Conservation (phyloP, 2,329 filamentous ascomycete species). For the Emergomyces orientalis region DNA sequence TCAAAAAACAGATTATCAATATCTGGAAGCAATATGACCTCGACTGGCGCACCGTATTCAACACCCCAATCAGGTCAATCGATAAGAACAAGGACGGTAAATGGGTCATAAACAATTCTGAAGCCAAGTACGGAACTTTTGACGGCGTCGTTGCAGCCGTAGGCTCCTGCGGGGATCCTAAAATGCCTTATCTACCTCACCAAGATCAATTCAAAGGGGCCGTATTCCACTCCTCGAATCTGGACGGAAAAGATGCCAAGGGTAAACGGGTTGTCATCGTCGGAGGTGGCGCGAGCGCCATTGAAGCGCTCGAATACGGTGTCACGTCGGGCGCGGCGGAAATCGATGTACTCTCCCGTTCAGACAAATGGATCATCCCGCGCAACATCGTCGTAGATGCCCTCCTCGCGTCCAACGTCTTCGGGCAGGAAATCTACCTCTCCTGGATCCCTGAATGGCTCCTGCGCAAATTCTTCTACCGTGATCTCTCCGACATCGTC, state of each 20-base stretch:
- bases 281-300: conserved; percentile 69
- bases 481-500: conserved; percentile 65
- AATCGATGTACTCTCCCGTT: conserved; percentile 63
- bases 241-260: conserved; percentile 63
- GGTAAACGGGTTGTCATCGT: conserved; percentile 69
- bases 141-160: conserved; percentile 71
- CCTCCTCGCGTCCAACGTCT: conserved; percentile 66
- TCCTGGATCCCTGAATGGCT: conserved; percentile 71
- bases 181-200: conserved; percentile 61
- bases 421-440: conserved; percentile 65
- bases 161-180: conserved; percentile 70
- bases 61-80: conserved; percentile 58
- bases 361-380: conserved; percentile 82
- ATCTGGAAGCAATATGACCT: conserved; percentile 70
- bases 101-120: conserved; percentile 71
- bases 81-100: conserved; percentile 58
- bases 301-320: conserved; percentile 75
- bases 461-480: conserved; percentile 70
- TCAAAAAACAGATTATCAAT: conserved; percentile 59
- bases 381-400: conserved; percentile 66
- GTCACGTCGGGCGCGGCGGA: conserved; percentile 56
- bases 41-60: conserved; percentile 61
- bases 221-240: conserved; percentile 64
- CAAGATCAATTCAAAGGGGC: conserved; percentile 62
- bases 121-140: conserved; percentile 59